Evolutionary conservation across 495 filamentous ascomycete species (phyloP).

Genomic region (Xylaria curta): DNA sequence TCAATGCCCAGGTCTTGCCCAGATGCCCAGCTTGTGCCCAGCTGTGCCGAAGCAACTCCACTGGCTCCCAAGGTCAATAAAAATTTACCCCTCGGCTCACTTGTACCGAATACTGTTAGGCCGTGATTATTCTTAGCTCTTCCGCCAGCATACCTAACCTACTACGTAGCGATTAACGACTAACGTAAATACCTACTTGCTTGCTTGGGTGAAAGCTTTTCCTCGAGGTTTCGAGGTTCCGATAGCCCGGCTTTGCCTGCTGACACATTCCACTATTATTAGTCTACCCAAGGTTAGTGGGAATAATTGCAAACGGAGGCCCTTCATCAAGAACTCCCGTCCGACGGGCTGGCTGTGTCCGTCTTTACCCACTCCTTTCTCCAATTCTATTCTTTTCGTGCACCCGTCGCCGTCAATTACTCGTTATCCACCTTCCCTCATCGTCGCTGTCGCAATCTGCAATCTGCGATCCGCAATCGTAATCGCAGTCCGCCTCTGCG

Average conservation of each 20-base stretch:
- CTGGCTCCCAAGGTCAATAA: not conserved
- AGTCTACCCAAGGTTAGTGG: constrained; percentile 4
- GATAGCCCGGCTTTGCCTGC: constrained; percentile 18
- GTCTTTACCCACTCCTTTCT: constrained; percentile 19
- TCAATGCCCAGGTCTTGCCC: constrained; percentile 6
- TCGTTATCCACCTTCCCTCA: constrained; percentile 15
- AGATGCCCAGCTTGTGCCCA: not conserved
- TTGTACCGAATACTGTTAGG: not conserved
- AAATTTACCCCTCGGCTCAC: constrained; percentile 16
- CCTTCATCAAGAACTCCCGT: constrained; percentile 13
- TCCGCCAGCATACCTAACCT: not conserved
- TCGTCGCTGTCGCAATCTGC: constrained; percentile 14
- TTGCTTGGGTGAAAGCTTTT: not conserved
- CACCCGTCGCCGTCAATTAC: constrained; percentile 3
- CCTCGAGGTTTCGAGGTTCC: not conserved
- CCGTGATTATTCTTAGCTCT: not conserved
- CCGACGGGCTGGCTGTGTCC: not conserved
- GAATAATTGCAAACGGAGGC: constrained; percentile 5
- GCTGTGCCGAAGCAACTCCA: constrained; percentile 12
- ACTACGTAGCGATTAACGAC: too few relatives aligned
- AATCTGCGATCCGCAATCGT: not conserved
- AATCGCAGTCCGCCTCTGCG: constrained; percentile 10
- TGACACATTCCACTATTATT: not conserved
- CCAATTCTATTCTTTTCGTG: not conserved
- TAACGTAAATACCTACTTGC: too few relatives aligned